Percentiles rank a stretch among this genome's conserved stretches.
These are phyloP conservation scores for Bacterosira constricta DNA, from an alignment of 108 stramenopile genomes.

Conservation along the genomic window DNA sequence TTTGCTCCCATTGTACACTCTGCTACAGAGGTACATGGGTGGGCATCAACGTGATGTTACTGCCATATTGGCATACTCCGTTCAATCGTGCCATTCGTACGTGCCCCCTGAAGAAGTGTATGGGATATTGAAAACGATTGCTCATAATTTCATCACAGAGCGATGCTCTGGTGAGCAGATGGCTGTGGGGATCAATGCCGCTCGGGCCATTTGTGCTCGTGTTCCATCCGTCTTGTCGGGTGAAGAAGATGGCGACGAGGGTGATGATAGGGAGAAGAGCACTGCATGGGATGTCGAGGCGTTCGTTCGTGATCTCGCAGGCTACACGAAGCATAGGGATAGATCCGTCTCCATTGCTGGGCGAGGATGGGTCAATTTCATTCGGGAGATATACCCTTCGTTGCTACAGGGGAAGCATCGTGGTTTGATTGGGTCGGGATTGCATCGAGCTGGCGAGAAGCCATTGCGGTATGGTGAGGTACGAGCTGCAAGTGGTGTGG, in stretches of 20 bases:
- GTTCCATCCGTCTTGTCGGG: slow-evolving; percentile 85
- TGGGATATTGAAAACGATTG: slow-evolving; percentile 87
- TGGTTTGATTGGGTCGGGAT: slow-evolving; percentile 80
- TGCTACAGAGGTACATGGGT: slow-evolving; percentile 95
- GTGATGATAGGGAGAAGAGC: slow-evolving; percentile 20
- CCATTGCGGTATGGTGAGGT: slow-evolving; percentile 90
- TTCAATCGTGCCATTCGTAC: slow-evolving; percentile 95
- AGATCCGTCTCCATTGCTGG: slow-evolving; percentile 94
- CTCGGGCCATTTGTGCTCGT: slow-evolving; percentile 86
- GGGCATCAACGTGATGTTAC: slow-evolving; percentile 94
- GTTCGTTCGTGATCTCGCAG: slow-evolving; percentile 95
- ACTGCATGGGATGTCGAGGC: slow-evolving; percentile 86
- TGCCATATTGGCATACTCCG: slow-evolving; percentile 91
- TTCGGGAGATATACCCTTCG: slow-evolving; percentile 90
- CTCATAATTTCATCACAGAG: slow-evolving; percentile 93
- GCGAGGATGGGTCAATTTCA: slow-evolving; percentile 88
- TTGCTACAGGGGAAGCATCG: slow-evolving; percentile 92
- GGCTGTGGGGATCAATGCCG: slow-evolving; percentile 97
- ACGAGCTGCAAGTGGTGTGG: slow-evolving; percentile 84
- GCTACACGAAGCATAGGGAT: slow-evolving; percentile 90
- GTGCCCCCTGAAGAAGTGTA: slow-evolving; percentile 96
- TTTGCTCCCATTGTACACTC: slow-evolving; percentile 91
- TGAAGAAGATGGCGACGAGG: slow-evolving; percentile 61
- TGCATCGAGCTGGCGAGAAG: slow-evolving; percentile 76
- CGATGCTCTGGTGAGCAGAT: slow-evolving; percentile 93